Conservation (phyloP, 192 early-diverging fungal genomes). For the Coemansia nantahalensis region DNA sequence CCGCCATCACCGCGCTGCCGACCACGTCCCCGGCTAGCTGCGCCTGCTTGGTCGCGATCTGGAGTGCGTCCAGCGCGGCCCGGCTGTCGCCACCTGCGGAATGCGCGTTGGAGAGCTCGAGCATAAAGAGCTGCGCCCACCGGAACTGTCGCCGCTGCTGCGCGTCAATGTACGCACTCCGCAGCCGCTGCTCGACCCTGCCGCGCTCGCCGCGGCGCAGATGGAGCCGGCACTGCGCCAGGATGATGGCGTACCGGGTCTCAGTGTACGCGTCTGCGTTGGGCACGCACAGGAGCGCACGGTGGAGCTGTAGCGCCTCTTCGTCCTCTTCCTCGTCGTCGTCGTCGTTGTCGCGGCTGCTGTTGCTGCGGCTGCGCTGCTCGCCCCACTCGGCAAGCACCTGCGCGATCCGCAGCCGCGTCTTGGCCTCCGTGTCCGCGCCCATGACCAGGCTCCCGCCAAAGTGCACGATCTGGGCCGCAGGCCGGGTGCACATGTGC, state of each 20-base stretch:
- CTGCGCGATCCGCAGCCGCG: slow-evolving; percentile 43
- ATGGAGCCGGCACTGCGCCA: slow-evolving; percentile 32
- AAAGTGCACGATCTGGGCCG: slow-evolving; percentile 9
- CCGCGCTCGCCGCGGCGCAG: slow-evolving; percentile 19
- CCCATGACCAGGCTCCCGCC: slow-evolving; percentile 5
- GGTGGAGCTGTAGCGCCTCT: slow-evolving; percentile 34
- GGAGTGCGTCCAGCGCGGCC: slow-evolving; percentile 11
- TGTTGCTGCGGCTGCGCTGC: neutral
- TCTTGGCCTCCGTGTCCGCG: slow-evolving; percentile 37
- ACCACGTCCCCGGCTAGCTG: slow-evolving; percentile 13
- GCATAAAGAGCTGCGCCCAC: slow-evolving; percentile 34
- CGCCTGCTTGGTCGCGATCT: slow-evolving; percentile 10
- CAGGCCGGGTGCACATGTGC: slow-evolving; percentile 17
- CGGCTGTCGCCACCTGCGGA: slow-evolving; percentile 7
- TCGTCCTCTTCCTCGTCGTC: slow-evolving; percentile 10
- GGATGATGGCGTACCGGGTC: slow-evolving; percentile 20
- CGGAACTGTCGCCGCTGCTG: slow-evolving; percentile 22
- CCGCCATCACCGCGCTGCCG: slow-evolving; percentile 6
- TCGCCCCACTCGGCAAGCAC: slow-evolving; percentile 31
- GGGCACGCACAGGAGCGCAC: slow-evolving; percentile 33
- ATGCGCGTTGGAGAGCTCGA: slow-evolving; percentile 28
- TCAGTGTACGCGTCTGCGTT: slow-evolving; percentile 17
- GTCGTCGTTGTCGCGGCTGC: neutral
- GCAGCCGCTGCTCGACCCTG: slow-evolving; percentile 43
- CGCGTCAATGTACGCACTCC: slow-evolving; percentile 21